Evolutionary conservation across 2,329 filamentous ascomycete genomes (phyloP), one percentile per base, ranked within the genome.

Genomic region (Calonectria crousiana): DNA sequence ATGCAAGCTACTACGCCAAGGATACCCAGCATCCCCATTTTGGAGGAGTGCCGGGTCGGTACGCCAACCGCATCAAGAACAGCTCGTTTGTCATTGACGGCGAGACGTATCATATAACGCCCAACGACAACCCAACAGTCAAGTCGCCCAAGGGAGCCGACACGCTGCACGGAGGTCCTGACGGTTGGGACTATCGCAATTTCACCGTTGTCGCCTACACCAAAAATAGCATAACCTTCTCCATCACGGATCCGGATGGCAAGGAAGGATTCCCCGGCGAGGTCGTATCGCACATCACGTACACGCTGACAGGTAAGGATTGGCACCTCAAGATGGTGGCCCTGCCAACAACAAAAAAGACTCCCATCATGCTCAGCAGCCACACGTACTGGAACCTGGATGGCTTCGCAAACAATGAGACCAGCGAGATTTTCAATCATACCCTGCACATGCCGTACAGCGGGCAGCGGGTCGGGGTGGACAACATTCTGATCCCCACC

Each of bases 381-480:
- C 88, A 94, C 87, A 91, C 90, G 10, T 96, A 96, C 88, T 96
- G 94, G 94, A 96, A 96, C 83, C 87, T 96, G 56, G 94, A 96
- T 80, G 94, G 92, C 41, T 96, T 94, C 80, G 89, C 93, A 80
- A 95, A 95, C 85, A 91, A 93, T 72, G 89, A 93, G 82, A 94
- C 93, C 2, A 87, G 88, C 72, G 87, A 86, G 2, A 89, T 90
- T 18, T 87, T 94, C 69, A 94, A 95, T 86, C 93, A 95, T 86
- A 93, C 92, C 18, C 88, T 96, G 58, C 89, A 92, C 82, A 82
- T 96, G 82, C 94, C 94, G 4, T 95, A 94, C 85, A 92, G 91
- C 66, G 93, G 93, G 47, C 91, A 93, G 84, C 89, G 93, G 73
- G 87, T 95, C 23, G 93, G 84, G 30, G 90, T 92, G 13, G 94